Conservation (phyloP, 2,329 filamentous ascomycete genomes). For the Beauveria pseudobassiana region DNA sequence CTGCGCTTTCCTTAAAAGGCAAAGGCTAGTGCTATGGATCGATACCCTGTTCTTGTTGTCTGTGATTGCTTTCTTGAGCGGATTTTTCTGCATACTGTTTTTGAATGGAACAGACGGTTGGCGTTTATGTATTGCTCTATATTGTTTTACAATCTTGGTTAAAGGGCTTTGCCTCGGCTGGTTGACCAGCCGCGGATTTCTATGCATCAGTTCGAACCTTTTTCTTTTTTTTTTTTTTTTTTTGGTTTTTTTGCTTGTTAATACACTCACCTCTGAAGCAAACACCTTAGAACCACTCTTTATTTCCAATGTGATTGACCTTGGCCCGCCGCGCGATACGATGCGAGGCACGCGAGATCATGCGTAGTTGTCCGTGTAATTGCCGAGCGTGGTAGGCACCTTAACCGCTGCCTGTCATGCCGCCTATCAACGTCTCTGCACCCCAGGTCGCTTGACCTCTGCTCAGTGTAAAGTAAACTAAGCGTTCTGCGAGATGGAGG, state of each 20-base stretch:
- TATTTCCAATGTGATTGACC: too few species aligned
- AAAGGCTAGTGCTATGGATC: constrained; percentile 5
- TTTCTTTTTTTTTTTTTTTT: not conserved
- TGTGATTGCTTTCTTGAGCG: constrained; percentile 6
- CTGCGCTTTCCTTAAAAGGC: not conserved
- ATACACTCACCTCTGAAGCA: constrained; percentile 9
- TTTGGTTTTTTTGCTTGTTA: constrained; percentile 2
- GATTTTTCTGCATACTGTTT: constrained; percentile 5
- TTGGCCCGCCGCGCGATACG: too few species aligned
- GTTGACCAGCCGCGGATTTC: not conserved
- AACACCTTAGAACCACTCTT: not conserved
- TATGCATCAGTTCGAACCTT: not conserved
- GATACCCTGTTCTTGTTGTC: constrained; percentile 13
- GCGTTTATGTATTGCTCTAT: constrained; percentile 6
- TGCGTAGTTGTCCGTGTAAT: too few species aligned
- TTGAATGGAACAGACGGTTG: constrained; percentile 6
- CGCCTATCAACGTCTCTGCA: too few species aligned
- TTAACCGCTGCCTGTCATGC: too few species aligned
- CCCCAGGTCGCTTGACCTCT: too few species aligned
- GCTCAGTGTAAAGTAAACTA: too few species aligned
- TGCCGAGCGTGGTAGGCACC: too few species aligned
- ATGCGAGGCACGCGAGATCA: too few species aligned
- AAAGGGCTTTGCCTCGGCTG: not conserved
- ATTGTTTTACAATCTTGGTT: constrained; percentile 1
- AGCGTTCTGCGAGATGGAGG: too few species aligned